Evolutionary conservation across 139 green algal genomes (phyloP).

Genomic region (Medakamo hakoo): DNA sequence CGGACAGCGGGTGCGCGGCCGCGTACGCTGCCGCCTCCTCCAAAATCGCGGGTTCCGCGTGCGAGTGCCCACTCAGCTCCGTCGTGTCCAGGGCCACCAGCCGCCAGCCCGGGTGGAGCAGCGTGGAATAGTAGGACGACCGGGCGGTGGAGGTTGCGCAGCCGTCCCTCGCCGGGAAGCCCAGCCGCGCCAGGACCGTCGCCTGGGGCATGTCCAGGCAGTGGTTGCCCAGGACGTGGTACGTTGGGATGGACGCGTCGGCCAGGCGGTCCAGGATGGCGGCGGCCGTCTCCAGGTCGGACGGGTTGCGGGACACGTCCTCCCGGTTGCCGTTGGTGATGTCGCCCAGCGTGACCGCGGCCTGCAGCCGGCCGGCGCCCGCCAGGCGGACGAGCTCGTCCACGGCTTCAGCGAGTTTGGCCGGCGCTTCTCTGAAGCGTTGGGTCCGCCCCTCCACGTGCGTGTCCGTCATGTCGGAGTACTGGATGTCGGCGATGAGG

Average conservation of each 20-base stretch:
- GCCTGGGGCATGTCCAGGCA: slow-evolving; percentile 26
- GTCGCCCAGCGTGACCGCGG: slow-evolving; percentile 36
- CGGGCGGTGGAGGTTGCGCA: neutral
- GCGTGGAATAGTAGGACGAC: slow-evolving; percentile 27
- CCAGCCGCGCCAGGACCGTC: slow-evolving; percentile 19
- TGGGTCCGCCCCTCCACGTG: slow-evolving; percentile 33
- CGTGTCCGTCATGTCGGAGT: slow-evolving; percentile 11
- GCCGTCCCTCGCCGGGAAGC: too few relatives aligned
- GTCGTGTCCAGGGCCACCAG: slow-evolving; percentile 60
- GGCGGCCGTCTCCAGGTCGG: slow-evolving; percentile 12
- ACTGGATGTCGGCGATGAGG: slow-evolving; percentile 19
- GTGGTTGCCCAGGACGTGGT: slow-evolving; percentile 56
- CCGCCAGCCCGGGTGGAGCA: slow-evolving; percentile 26
- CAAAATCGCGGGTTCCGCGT: slow-evolving; percentile 14
- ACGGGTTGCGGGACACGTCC: slow-evolving; percentile 2
- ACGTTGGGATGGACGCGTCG: slow-evolving; percentile 4
- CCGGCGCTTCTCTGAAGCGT: slow-evolving; percentile 35
- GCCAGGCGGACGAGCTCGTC: neutral
- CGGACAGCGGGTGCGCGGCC: slow-evolving; percentile 18
- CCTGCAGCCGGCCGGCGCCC: neutral
- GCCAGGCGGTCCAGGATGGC: slow-evolving; percentile 12
- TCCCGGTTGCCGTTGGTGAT: slow-evolving; percentile 43
- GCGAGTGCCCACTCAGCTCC: slow-evolving; percentile 38
- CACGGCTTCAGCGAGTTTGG: slow-evolving; percentile 38
- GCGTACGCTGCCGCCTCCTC: slow-evolving; percentile 29